Evolutionary conservation across 495 filamentous ascomycete genomes (phyloP).

Genomic region (Xylaria venustula): DNA sequence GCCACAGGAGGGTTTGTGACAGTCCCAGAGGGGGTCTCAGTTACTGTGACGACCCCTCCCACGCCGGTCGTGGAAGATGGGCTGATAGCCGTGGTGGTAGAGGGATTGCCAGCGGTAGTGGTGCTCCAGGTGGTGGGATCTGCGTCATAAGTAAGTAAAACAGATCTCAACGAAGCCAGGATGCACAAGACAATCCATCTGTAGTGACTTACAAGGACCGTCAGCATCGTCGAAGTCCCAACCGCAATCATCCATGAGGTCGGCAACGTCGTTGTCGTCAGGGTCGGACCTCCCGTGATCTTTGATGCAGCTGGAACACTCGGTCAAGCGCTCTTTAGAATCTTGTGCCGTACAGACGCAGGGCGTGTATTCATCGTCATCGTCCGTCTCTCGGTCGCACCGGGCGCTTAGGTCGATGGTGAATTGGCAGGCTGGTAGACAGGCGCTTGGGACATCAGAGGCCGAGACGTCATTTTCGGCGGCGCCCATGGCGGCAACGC

Average conservation of each 20-base stretch:
- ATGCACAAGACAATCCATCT: neutral
- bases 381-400: constrained; percentile 5
- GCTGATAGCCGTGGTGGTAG: neutral
- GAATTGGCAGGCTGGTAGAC: constrained; percentile 13
- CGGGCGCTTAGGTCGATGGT: constrained; percentile 11
- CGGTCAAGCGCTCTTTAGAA: constrained; percentile 5
- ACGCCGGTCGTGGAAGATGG: neutral
- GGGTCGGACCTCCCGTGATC: constrained; percentile 7
- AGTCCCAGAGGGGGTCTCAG: neutral
- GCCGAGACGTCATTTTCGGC: constrained; percentile 15
- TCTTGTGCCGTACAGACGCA: constrained; percentile 3
- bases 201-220: constrained; percentile 12
- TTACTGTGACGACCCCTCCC: neutral
- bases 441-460: constrained; percentile 8
- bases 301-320: constrained; percentile 16
- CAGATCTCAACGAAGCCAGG: neutral
- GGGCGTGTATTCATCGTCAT: constrained; percentile 6
- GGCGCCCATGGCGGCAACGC: neutral
- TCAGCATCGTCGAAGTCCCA: constrained; percentile 9
- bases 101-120: neutral
- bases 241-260: constrained; percentile 14
- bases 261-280: constrained; percentile 15
- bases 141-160: neutral
- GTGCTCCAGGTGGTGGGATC: constrained; percentile 6
- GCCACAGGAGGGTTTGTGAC: neutral